These are phyloP conservation scores for Neofusicoccum kwambonambiense DNA, from an alignment of 2,329 filamentous ascomycete species.

Conservation along the genomic window DNA sequence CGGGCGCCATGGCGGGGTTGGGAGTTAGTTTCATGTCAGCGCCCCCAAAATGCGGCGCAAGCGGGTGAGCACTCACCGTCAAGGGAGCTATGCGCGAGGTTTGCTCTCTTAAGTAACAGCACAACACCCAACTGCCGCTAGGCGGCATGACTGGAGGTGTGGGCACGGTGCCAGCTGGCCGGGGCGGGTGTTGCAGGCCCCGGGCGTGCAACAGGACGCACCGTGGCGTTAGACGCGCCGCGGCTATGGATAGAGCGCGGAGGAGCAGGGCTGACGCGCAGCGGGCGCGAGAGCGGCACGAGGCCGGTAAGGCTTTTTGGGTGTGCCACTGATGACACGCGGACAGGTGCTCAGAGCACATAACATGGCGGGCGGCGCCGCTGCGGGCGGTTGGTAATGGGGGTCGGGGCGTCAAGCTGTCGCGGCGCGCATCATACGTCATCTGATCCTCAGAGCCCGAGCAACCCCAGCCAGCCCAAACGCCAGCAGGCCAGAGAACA, in stretches of 20 bases:
- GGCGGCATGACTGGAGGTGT: not conserved
- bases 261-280: constrained; percentile 7
- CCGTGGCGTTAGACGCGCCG: not conserved
- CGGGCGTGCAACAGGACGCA: not conserved
- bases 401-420: not conserved
- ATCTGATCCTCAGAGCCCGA: constrained; percentile 10
- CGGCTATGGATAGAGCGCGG: not conserved
- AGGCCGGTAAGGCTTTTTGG: not conserved
- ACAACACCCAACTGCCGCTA: not conserved
- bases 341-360: not conserved
- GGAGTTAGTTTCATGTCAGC: not conserved
- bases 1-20: not conserved
- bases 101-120: not conserved
- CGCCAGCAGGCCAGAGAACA: constrained; percentile 9
- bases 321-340: not conserved
- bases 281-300: not conserved
- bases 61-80: not conserved
- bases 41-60: not conserved
- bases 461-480: constrained; percentile 2
- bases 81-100: not conserved
- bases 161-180: not conserved
- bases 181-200: not conserved
- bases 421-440: not conserved
- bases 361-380: constrained; percentile 7
- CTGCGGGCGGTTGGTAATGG: not conserved